Conservation (phyloP, 371 early-diverging fungal genomes). For the Circinella minor region DNA sequence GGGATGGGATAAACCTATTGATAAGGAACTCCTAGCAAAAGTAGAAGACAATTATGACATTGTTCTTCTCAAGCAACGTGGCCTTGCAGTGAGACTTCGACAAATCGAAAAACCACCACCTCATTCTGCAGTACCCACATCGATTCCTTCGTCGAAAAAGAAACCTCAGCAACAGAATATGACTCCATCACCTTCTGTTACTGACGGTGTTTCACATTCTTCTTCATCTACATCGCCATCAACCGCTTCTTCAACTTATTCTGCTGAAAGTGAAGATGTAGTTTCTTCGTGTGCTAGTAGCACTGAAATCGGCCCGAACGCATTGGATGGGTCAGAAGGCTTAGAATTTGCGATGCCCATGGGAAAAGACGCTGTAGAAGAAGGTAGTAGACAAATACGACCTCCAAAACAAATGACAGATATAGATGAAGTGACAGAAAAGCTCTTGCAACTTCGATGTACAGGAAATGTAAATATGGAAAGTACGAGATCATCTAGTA, state of each 20-base stretch:
- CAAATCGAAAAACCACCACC: background rate
- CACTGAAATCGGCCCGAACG: slow-evolving; percentile 2
- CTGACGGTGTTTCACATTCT: too few relatives aligned
- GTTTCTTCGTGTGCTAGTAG: background rate
- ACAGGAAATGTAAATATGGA: slow-evolving; percentile 2
- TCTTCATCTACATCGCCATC: slow-evolving; percentile 18
- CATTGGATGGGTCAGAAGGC: background rate
- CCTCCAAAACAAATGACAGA: slow-evolving; percentile 1
- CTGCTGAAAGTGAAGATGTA: background rate
- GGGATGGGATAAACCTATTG: slow-evolving; percentile 47
- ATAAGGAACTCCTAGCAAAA: background rate
- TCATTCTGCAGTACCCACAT: background rate
- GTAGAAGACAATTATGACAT: slow-evolving; percentile 8
- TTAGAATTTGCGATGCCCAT: slow-evolving; percentile 7
- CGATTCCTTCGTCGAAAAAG: slow-evolving; percentile 2
- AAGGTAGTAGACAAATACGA: background rate
- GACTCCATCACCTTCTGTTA: background rate
- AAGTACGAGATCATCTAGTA: background rate
- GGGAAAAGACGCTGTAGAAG: background rate
- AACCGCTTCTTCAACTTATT: slow-evolving; percentile 21
- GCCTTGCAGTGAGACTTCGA: slow-evolving; percentile 17
- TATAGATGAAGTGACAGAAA: slow-evolving; percentile 20
- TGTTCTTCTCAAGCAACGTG: slow-evolving; percentile 15
- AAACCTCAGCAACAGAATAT: background rate
- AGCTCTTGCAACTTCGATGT: slow-evolving; percentile 20